phyloP scores from a whole-genome alignment of 2,329 filamentous ascomycete genomes.

The Epichloe glyceriae region DNA sequence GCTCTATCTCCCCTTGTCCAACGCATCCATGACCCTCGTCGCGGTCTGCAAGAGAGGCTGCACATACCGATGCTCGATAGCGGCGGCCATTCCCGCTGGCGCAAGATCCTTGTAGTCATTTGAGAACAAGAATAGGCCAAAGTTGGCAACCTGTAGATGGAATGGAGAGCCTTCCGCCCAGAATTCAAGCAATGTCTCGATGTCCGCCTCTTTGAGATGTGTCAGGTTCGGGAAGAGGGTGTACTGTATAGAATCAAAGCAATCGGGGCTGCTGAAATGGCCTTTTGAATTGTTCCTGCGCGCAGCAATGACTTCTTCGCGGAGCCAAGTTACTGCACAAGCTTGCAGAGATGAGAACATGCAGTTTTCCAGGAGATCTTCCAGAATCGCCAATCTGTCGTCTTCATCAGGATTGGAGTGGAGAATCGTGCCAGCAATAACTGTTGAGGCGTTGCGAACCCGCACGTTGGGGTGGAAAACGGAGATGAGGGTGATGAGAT shows the following conservation, averaged over 20 bases:
- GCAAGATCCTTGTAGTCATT: constrained; percentile 33
- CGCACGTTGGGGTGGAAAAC: constrained; percentile 43
- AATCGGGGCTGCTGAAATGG: constrained; percentile 39
- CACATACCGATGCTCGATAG: constrained; percentile 45
- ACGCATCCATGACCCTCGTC: constrained; percentile 20
- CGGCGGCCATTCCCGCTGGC: constrained; percentile 41
- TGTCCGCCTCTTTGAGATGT: constrained; percentile 29
- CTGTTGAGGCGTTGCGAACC: constrained; percentile 41
- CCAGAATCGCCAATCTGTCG: constrained; percentile 46
- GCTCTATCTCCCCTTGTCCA: constrained; percentile 20
- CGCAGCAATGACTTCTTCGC: constrained; percentile 45
- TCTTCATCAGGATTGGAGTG: constrained; percentile 48
- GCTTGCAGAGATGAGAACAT: constrained; percentile 49
- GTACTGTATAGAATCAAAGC: constrained; percentile 48
- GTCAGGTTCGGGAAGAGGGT: constrained; percentile 45
- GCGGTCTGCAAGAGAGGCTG: constrained; percentile 37
- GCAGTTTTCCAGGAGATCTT: constrained; percentile 53
- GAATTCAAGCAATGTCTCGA: constrained; percentile 34
- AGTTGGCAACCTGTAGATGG: constrained; percentile 47
- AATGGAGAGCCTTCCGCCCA: constrained; percentile 40
- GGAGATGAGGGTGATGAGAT: constrained; percentile 42
- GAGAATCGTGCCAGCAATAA: constrained; percentile 38
- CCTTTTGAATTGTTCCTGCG: constrained; percentile 18
- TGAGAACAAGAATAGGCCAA: constrained; percentile 42
- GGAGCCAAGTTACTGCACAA: constrained; percentile 49